These are phyloP conservation scores for Theobroma grandiflorum DNA, from an alignment of 441 rosid species.

Conservation along the genomic window DNA sequence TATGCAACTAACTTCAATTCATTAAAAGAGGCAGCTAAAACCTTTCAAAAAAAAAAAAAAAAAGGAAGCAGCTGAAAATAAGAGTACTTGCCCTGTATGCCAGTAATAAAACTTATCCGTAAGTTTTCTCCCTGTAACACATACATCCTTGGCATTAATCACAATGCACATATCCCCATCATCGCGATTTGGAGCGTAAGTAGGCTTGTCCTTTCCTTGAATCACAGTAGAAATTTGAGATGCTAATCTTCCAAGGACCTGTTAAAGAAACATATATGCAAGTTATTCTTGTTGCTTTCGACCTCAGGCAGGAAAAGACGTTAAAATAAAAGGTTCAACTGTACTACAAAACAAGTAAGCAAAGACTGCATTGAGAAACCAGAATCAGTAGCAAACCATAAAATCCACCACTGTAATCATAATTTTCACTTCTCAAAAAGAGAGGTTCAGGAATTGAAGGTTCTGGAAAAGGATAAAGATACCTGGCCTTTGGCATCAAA, in stretches of 20 bases:
- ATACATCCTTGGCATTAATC: slow-evolving; percentile 90
- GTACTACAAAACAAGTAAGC: not conserved
- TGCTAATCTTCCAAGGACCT: slow-evolving; percentile 98
- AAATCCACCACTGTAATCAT: not conserved
- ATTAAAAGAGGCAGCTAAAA: slow-evolving; percentile 11
- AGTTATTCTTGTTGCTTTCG: not conserved
- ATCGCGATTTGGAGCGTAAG: slow-evolving; percentile 88
- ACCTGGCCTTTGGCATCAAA: slow-evolving; percentile 99
- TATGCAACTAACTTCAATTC: slow-evolving; percentile 5
- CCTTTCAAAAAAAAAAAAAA: no score
- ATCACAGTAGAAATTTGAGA: slow-evolving; percentile 91
- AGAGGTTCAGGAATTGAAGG: not conserved
- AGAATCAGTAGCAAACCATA: not conserved
- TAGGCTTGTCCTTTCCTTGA: slow-evolving; percentile 99
- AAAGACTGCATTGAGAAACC: slow-evolving; percentile 1
- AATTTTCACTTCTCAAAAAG: slow-evolving; percentile 9
- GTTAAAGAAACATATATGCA: not conserved
- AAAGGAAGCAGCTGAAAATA: slow-evolving; percentile 8
- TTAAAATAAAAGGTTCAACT: slow-evolving; percentile 5
- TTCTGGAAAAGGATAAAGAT: slow-evolving; percentile 14
- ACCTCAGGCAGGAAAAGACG: slow-evolving; percentile 14
- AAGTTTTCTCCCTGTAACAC: slow-evolving; percentile 93
- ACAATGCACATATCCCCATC: slow-evolving; percentile 98
- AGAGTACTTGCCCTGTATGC: slow-evolving; percentile 91
- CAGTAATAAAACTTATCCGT: slow-evolving; percentile 91